A percentile compares a stretch with the other conserved stretches of the same genome.
phyloP scores from a whole-genome alignment of 768 basidiomycete species.

The Porpolomopsis calyptriformis region DNA sequence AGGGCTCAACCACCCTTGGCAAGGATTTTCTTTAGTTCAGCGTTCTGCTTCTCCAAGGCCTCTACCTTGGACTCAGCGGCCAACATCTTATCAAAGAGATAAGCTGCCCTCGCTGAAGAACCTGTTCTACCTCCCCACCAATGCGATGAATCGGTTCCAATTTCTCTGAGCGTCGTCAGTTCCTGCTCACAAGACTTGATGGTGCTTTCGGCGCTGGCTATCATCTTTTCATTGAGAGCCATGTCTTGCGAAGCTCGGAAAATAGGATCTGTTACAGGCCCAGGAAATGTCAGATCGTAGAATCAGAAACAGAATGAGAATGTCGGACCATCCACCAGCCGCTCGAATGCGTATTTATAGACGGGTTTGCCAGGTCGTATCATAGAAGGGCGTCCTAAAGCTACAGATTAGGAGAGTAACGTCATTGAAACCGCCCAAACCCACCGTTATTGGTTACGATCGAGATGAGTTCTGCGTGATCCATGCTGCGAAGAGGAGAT shows the following conservation, averaged over 20 bases:
- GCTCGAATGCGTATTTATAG: constrained; percentile 74
- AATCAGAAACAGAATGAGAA: constrained; percentile 1
- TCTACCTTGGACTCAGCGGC: constrained; percentile 59
- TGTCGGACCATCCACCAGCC: constrained; percentile 60
- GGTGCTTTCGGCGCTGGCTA: constrained; percentile 47
- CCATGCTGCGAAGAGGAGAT: constrained; percentile 67
- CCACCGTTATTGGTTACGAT: constrained; percentile 69
- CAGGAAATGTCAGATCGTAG: constrained; percentile 5
- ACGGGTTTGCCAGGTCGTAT: constrained; percentile 90
- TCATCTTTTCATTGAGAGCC: constrained; percentile 60
- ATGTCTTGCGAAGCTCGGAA: constrained; percentile 81
- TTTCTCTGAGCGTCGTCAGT: constrained; percentile 53
- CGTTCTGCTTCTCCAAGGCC: constrained; percentile 60
- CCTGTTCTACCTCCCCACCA: constrained; percentile 39
- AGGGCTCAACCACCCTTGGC: constrained; percentile 27
- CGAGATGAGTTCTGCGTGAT: constrained; percentile 78
- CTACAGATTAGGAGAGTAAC: neutral
- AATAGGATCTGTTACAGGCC: constrained; percentile 42
- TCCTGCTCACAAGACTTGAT: constrained; percentile 71
- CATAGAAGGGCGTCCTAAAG: constrained; percentile 64
- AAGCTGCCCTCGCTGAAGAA: constrained; percentile 48
- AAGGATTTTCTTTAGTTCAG: constrained; percentile 49
- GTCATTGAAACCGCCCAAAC: neutral
- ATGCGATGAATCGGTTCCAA: constrained; percentile 36
- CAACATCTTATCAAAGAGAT: constrained; percentile 67